Evolutionary conservation across 176 grass and related monocot genomes (phyloP).

Genomic region (Puya raimondii): DNA sequence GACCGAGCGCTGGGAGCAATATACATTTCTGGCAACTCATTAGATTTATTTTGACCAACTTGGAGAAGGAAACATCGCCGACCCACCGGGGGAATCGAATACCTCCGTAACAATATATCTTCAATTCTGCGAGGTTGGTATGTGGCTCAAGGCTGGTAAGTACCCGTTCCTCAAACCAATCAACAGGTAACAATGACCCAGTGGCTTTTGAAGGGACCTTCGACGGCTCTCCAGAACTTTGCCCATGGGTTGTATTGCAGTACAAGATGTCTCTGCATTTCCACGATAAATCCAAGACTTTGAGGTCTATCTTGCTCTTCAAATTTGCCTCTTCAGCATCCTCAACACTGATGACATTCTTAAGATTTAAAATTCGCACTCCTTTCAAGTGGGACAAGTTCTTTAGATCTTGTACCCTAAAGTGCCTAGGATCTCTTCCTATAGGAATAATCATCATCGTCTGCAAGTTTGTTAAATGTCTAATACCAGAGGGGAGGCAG

Average conservation of each 20-base stretch:
- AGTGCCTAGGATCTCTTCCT: background rate
- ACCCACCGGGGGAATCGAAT: slow-evolving; percentile 25
- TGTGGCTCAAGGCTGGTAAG: slow-evolving; percentile 23
- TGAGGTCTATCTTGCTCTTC: slow-evolving; percentile 18
- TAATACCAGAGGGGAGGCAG: slow-evolving; percentile 26
- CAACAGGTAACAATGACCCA: no score
- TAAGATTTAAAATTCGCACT: slow-evolving; percentile 14
- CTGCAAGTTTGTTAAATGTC: slow-evolving; percentile 17
- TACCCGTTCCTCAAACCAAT: background rate
- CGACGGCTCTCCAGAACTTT: background rate
- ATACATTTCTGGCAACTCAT: slow-evolving; percentile 22
- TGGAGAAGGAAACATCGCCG: slow-evolving; percentile 1
- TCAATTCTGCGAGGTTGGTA: slow-evolving; percentile 16
- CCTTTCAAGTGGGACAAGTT: slow-evolving; percentile 15
- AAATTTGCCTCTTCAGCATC: slow-evolving; percentile 25
- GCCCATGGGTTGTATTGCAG: background rate
- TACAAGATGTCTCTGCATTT: background rate
- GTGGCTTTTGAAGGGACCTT: no score
- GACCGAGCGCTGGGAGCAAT: slow-evolving; percentile 11
- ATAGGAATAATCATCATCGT: slow-evolving; percentile 27
- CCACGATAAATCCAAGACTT: slow-evolving; percentile 26
- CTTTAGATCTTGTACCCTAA: slow-evolving; percentile 14
- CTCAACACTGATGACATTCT: background rate
- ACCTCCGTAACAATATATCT: slow-evolving; percentile 22
- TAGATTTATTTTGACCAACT: slow-evolving; percentile 20